Evolutionary conservation across 139 green algal species (phyloP), one percentile per base, ranked within the genome.

Genomic region (Ettlia oleoabundans): DNA sequence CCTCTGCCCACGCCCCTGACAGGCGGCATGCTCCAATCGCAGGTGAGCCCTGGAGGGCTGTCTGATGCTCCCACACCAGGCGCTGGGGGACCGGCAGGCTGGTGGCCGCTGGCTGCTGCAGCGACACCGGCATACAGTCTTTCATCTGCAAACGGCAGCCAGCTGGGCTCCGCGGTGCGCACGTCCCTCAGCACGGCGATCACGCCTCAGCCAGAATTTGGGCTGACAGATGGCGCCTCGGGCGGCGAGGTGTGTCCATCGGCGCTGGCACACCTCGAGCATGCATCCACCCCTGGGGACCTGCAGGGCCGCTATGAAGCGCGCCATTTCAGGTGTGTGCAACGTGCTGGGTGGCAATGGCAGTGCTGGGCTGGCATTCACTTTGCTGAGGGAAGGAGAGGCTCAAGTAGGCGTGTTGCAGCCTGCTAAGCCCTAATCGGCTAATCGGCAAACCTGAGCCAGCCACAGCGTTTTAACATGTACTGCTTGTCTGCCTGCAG

Each of bases 131-230:
- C 40, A 8, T 28, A 38, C 58, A 71, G 55, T 38, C 58, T n/a
- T n/a, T n/a, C n/a, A n/a, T n/a, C n/a, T n/a, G n/a, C n/a, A n/a
- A n/a, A n/a, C 58, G 6, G 58, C 30, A n/a, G 6, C 32, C 38
- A 42, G 35, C 65, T 26, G 7, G 33, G 10, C 52, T 78, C 71
- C 2, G 51, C 35, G 41, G 32, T 78, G 71, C 71, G 71, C 73
- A 69, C 73, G 7, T 40, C 75, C 22, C 58, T 72, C 38, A 72
- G 58, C 58, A 28, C 13, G 32, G 75, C 75, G 15, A 58, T 38
- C 75, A 81, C 75, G 18, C 75, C 75, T 30, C 75, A 81, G 75
- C 75, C 75, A 2, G 58, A 40, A 18, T 72, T 55, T 10, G 33
- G 37, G 2, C 33, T 21, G 52, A 33, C 21, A 24, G 47, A 58